These are phyloP conservation scores for Plantago elongata DNA, from an alignment of 257 asterid genomes.

Conservation along the genomic window DNA sequence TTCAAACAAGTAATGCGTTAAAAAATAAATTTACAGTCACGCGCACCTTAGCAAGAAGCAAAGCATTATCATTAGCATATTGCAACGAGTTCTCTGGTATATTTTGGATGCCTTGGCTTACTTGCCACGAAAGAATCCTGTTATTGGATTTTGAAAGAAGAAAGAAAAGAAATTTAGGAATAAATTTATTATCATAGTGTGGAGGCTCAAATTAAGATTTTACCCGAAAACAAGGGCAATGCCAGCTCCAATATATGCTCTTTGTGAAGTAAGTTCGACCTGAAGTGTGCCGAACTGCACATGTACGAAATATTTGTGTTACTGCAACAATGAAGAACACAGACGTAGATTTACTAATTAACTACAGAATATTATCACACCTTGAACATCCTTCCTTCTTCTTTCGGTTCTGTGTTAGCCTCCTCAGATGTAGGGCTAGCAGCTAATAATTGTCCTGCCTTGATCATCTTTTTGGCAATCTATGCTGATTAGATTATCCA, in stretches of 20 bases:
- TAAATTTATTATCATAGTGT: not conserved
- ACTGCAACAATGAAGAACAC: not conserved
- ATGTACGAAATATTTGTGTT: conserved; percentile 11
- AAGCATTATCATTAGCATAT: conserved; percentile 86
- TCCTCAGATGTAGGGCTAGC: conserved; percentile 40
- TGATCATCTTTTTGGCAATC: conserved; percentile 85
- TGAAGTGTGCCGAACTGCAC: conserved; percentile 92
- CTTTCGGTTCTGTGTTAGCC: conserved; percentile 45
- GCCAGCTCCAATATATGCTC: conserved; percentile 75
- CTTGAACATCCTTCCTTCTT: conserved; percentile 62
- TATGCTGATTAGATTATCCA: conserved; percentile 46
- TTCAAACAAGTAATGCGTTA: not conserved
- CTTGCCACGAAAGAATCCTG: conserved; percentile 74
- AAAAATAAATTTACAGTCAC: conserved; percentile 6
- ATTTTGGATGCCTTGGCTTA: conserved; percentile 71
- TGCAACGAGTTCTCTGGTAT: conserved; percentile 73
- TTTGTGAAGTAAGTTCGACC: conserved; percentile 68
- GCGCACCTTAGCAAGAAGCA: conserved; percentile 75
- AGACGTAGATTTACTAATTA: not conserved
- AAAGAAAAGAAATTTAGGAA: conserved; percentile 5
- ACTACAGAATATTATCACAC: conserved; percentile 29
- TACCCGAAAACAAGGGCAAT: conserved; percentile 71
- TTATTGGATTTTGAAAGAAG: conserved; percentile 7
- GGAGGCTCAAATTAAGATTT: conserved; percentile 9
- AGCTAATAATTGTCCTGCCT: conserved; percentile 59